Percentiles rank a stretch among this genome's conserved stretches.
Conservation (phyloP, 139 green algal genomes). For the Tetradesmus lagerheimii region DNA sequence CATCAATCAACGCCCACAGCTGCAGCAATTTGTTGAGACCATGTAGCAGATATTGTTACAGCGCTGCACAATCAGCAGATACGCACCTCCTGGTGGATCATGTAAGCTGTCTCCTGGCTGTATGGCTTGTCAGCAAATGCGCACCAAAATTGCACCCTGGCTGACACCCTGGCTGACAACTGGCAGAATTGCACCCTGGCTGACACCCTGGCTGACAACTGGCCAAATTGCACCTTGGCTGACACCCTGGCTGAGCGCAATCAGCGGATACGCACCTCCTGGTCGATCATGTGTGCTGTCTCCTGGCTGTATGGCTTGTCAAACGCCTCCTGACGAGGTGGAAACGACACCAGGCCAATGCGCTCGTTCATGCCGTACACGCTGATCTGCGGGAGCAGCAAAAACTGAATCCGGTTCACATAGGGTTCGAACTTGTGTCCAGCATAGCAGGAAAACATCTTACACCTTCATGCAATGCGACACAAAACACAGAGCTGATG, state of each 20-base stretch:
- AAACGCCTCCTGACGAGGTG: conserved; percentile 83
- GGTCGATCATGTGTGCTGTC: conserved; percentile 96
- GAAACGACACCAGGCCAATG: conserved; percentile 97
- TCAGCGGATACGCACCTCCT: conserved; percentile 79
- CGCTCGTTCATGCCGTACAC: conserved; percentile 98
- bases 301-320: conserved; percentile 97
- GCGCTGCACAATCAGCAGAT: not conserved
- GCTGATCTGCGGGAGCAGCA: conserved; percentile 68
- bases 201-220: no score
- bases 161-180: no score
- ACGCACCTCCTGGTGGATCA: conserved; percentile 97
- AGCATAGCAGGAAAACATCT: no score
- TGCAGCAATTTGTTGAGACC: no score
- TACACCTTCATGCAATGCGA: no score
- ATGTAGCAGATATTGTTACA: no score
- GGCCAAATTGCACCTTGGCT: no score
- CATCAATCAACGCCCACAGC: not conserved
- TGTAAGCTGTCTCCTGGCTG: conserved; percentile 90
- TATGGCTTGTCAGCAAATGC: conserved; percentile 99
- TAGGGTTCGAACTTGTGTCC: no score
- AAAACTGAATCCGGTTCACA: not conserved
- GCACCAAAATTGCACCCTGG: no score
- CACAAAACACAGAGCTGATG: no score
- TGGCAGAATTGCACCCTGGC: no score
- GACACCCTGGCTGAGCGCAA: no score